phyloP scores from a whole-genome alignment of 2,329 filamentous ascomycete genomes.

The Microdochium bolleyi region DNA sequence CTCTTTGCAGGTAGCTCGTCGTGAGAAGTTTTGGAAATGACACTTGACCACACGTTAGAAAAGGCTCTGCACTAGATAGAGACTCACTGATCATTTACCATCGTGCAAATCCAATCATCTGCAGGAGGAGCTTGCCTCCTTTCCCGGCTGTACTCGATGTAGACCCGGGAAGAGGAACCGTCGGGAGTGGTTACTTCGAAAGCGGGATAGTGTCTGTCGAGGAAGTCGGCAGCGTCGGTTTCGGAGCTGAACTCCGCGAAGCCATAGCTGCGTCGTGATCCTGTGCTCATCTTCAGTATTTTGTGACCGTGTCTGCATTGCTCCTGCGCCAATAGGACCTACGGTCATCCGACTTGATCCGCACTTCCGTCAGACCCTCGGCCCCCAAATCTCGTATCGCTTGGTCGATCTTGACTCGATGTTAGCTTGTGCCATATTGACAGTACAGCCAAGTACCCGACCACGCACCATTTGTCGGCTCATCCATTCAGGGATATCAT shows the following conservation, averaged over 20 bases:
- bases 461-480: constrained; percentile 15
- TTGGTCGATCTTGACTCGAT: constrained; percentile 15
- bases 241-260: constrained; percentile 31
- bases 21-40: constrained; percentile 24
- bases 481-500: constrained; percentile 21
- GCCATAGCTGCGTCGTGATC: constrained; percentile 21
- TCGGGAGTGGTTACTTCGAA: constrained; percentile 23
- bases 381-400: constrained; percentile 19
- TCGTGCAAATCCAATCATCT: constrained; percentile 30
- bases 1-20: constrained; percentile 23
- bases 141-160: constrained; percentile 25
- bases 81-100: constrained; percentile 15
- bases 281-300: constrained; percentile 4
- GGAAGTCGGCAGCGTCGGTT: constrained; percentile 28
- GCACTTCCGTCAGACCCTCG: constrained; percentile 18
- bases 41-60: constrained; percentile 13
- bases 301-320: constrained; percentile 11
- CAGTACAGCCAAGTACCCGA: neutral
- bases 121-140: constrained; percentile 22
- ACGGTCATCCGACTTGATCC: constrained; percentile 20
- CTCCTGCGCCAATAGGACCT: neutral
- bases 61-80: neutral
- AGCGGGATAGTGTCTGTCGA: constrained; percentile 26
- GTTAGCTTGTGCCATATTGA: neutral
- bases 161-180: constrained; percentile 21